Percentiles rank a stretch among this genome's conserved stretches.
These are phyloP conservation scores for Maudiozyma bulderi DNA, from an alignment of 805 yeast genomes.

Conservation along the genomic window DNA sequence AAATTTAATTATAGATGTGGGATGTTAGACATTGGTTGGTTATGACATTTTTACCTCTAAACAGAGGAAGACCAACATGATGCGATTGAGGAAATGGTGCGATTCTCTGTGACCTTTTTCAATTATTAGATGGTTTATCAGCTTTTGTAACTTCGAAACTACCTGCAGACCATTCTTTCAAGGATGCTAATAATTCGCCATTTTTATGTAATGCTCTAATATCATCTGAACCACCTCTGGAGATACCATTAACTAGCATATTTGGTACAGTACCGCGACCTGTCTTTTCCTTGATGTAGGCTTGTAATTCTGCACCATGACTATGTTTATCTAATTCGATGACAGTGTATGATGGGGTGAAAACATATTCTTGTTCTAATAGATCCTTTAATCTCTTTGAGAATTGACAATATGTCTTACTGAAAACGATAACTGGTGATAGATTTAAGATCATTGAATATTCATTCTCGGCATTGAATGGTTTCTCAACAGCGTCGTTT, in stretches of 20 bases:
- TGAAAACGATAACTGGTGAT: constrained; percentile 57
- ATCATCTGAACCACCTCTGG: constrained; percentile 88
- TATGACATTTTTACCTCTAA: too few species aligned
- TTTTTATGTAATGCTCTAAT: constrained; percentile 50
- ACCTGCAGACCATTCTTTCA: constrained; percentile 31
- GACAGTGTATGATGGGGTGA: constrained; percentile 61
- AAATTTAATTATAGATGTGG: too few species aligned
- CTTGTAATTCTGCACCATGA: constrained; percentile 68
- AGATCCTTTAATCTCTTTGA: constrained; percentile 63
- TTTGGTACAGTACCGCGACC: constrained; percentile 90
- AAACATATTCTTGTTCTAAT: constrained; percentile 45
- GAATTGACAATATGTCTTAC: constrained; percentile 59
- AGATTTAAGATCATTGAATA: constrained; percentile 46
- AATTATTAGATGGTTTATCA: constrained; percentile 16
- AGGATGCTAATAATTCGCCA: constrained; percentile 41
- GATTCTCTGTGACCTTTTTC: background rate
- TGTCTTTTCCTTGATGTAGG: constrained; percentile 53
- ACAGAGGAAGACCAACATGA: too few species aligned
- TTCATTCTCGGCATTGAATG: constrained; percentile 43
- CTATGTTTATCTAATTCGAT: constrained; percentile 79
- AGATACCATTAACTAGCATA: constrained; percentile 59
- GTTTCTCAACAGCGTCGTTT: constrained; percentile 1
- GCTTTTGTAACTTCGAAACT: constrained; percentile 10
- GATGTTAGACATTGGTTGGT: too few species aligned
- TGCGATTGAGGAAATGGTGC: too few species aligned